Percentiles rank a stretch among this genome's conserved stretches.
phyloP scores from a whole-genome alignment of 2,329 filamentous ascomycete genomes.

The Chalaropsis thielavioides region DNA sequence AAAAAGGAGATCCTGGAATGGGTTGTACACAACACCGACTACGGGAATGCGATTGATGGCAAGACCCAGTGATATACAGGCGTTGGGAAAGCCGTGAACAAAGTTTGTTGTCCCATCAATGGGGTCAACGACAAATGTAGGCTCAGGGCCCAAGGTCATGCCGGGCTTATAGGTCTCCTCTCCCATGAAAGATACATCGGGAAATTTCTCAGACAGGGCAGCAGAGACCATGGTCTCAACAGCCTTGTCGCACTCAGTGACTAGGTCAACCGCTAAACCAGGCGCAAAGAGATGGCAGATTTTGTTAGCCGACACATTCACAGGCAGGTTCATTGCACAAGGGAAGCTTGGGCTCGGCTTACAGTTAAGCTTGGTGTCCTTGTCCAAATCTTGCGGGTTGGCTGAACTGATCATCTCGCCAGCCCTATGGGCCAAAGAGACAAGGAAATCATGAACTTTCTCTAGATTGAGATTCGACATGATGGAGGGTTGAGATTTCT shows the following conservation, averaged over 20 bases:
- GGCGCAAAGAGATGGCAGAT: slow-evolving; percentile 7
- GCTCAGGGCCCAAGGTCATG: slow-evolving; percentile 43
- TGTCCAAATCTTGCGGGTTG: slow-evolving; percentile 42
- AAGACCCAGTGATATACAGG: slow-evolving; percentile 64
- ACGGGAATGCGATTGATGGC: slow-evolving; percentile 45
- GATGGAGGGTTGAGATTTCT: slow-evolving; percentile 8
- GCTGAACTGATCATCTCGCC: slow-evolving; percentile 49
- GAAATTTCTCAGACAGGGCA: slow-evolving; percentile 38
- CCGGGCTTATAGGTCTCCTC: slow-evolving; percentile 65
- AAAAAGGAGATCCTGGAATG: slow-evolving; percentile 55
- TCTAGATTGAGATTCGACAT: slow-evolving; percentile 47
- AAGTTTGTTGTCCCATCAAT: slow-evolving; percentile 78
- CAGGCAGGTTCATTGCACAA: no score
- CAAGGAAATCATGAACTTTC: slow-evolving; percentile 46
- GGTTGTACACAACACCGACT: slow-evolving; percentile 69
- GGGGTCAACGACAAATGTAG: slow-evolving; percentile 69
- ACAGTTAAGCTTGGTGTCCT: slow-evolving; percentile 53
- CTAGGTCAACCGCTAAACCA: slow-evolving; percentile 46
- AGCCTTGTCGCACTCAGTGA: slow-evolving; percentile 52
- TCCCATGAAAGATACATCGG: slow-evolving; percentile 50
- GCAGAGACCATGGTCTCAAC: slow-evolving; percentile 48
- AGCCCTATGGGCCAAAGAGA: slow-evolving; percentile 47
- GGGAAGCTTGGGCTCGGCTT: slow-evolving; percentile 19
- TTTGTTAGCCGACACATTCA: slow-evolving; percentile 5
- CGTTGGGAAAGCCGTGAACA: slow-evolving; percentile 58